Evolutionary conservation across 805 yeast species (phyloP), one percentile per base, ranked within the genome.

Genomic region (Spathaspora sp.): DNA sequence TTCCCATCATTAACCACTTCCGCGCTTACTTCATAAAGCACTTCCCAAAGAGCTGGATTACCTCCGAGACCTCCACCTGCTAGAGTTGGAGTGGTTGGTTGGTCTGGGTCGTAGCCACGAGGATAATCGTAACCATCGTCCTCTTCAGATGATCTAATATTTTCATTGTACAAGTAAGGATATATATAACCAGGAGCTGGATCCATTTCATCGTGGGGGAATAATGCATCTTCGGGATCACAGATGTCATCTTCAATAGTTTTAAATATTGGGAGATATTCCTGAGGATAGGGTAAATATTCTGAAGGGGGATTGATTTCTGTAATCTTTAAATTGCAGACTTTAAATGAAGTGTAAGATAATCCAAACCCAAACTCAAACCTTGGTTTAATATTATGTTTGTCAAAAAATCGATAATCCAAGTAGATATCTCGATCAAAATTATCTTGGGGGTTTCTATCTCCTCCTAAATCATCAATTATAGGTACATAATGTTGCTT

Each of bases 351-450:
- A 3, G 86, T 71, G 60, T 80, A 83, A 1, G 86, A 79, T 45
- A 83, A 65, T 8, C 88, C 88, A 66, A 61, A 81, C 3, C 87
- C 88, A 63, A 84, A 84, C 54, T 81, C 86, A 60, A 64, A 84
- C 46, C 86, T 65, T 18, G 87, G 86, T 55, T 72, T 72, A 43
- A 82, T 77, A 50, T 78, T 74, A 54, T 78, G 72, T 60, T 79
- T 79, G 57, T 81, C 85, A 63, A 82, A 83, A 59, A 75, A 78
- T 47, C 81, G 67, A 67, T 84, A 83, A 61, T 82, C 88, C 49
- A 80, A 59, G 55, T 72, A 78, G 20, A 79, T 65, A 48, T 78
- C 83, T 19, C 78, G 70, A 52, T 77, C 77, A 52, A 76, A 73
- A 47, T 66, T 67, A 59, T 73, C 78, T 58, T 76, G 78, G 3